These are phyloP conservation scores for Psilocybe subaeruginosa DNA, from an alignment of 768 basidiomycete species.

Conservation along the genomic window DNA sequence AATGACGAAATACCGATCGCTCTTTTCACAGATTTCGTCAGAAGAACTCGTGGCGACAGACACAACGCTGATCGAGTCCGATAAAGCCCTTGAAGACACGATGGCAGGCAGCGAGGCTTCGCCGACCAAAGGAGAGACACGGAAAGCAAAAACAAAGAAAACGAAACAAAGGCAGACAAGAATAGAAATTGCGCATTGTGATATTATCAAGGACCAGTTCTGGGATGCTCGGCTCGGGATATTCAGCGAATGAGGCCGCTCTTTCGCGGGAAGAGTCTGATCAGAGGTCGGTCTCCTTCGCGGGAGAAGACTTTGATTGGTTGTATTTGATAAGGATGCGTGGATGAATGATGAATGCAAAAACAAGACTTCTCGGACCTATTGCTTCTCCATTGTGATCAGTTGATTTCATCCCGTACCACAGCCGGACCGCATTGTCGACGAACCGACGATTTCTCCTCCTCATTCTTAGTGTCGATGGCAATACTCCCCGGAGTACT, in stretches of 20 bases:
- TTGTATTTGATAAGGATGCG: background rate
- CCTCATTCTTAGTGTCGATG: too few species aligned
- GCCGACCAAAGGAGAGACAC: slow-evolving; percentile 15
- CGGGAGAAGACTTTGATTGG: background rate
- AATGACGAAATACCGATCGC: background rate
- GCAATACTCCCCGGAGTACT: too few species aligned
- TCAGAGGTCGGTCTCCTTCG: background rate
- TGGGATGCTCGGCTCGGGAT: slow-evolving; percentile 69
- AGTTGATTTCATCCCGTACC: background rate
- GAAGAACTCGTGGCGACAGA: background rate
- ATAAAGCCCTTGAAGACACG: background rate
- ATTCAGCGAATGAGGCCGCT: slow-evolving; percentile 32
- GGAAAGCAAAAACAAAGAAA: slow-evolving; percentile 17
- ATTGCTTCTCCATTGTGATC: background rate
- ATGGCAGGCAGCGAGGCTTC: slow-evolving; percentile 3
- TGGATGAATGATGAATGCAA: background rate
- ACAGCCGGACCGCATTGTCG: background rate
- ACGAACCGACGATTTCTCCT: background rate
- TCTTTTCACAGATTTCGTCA: slow-evolving; percentile 1
- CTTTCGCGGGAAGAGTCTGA: slow-evolving; percentile 3
- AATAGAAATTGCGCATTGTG: slow-evolving; percentile 73
- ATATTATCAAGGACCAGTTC: slow-evolving; percentile 82
- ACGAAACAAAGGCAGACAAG: slow-evolving; percentile 40
- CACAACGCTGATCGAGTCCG: background rate
- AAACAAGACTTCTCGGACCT: background rate